Evolutionary conservation across 2,329 filamentous ascomycete species (phyloP).

Genomic region (Fusarium coicis): DNA sequence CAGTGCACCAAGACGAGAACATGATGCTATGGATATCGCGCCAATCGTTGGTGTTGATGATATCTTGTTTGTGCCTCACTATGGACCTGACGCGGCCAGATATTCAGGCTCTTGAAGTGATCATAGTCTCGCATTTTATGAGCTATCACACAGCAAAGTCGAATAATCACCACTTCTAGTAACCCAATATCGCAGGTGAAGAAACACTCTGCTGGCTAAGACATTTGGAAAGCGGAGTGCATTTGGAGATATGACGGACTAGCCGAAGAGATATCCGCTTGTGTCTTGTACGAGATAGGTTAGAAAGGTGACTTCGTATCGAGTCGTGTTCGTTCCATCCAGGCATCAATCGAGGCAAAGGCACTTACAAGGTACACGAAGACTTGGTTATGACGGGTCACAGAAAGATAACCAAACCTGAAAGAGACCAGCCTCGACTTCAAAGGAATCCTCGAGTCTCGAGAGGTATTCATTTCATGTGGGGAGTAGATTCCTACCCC

Average conservation of each 20-base stretch:
- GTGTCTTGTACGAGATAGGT: slow-evolving; percentile 5
- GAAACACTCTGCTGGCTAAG: not conserved
- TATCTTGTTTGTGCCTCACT: slow-evolving; percentile 12
- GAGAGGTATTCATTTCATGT: not conserved
- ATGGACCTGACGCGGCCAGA: slow-evolving; percentile 32
- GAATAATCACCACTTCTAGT: slow-evolving; percentile 1
- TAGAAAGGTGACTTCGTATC: slow-evolving; percentile 13
- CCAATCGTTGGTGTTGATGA: slow-evolving; percentile 24
- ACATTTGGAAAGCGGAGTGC: not conserved
- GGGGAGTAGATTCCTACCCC: not conserved
- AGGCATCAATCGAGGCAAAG: not conserved
- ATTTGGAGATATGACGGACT: not conserved
- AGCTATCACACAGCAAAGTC: slow-evolving; percentile 14
- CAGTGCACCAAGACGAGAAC: slow-evolving; percentile 34
- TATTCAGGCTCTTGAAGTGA: not conserved
- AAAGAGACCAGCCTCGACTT: not conserved
- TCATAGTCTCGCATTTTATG: not conserved
- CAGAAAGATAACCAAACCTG: not conserved
- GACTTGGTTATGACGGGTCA: slow-evolving; percentile 5
- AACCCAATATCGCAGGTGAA: not conserved
- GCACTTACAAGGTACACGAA: not conserved
- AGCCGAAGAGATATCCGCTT: not conserved
- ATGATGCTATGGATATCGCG: slow-evolving; percentile 32
- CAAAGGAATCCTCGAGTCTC: not conserved
- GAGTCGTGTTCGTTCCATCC: not conserved